Evolutionary conservation across 768 basidiomycete genomes (phyloP), one percentile per base, ranked within the genome.

Genomic region (Phanerochaete sordida): DNA sequence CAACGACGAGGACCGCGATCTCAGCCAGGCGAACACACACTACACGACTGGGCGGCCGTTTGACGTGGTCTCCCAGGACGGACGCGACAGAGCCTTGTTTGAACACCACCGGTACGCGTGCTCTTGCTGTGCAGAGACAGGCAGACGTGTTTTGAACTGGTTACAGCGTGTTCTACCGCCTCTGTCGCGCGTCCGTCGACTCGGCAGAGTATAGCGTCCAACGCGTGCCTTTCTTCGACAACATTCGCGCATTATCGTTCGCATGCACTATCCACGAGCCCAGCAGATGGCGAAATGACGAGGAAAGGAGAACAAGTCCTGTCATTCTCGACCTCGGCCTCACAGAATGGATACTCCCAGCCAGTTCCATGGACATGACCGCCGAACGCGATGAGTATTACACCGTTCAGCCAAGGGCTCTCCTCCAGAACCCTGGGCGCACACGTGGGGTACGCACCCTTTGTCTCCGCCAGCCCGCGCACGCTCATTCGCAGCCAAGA

Each of bases 321-420:
- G 61, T 31, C 5, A 51, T 78, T 1, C 60, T 79, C 24, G 75
- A 79, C 44, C 66, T 74, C n/a, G 78, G 77, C 13, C 73, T 76
- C 69, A 79, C 82, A 5, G 78, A 81, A 37, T 76, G 66, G 57
- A 47, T 56, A 7, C 59, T 71, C 12, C 72, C 75, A 5, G 39
- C 31, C 3, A 33, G 53, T 7, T 56, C 52, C 4, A 49, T 45
- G 1, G 65, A 66, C 28, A 35, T 68, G 44, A 52, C 16, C 12
- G 58, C 60, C 4, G 27, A 55, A 16, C 53, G 62, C 0, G 64
- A 60, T 1, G 57, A 55, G 0, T 66, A 67, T 48, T 44, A 63
- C 21, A 47, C 55, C 3, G 27, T 67, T 1, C 54, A 65, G 16
- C 67, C 68, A 48, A 59, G 64, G 3, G 16, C 56, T 7, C 57